Percentiles rank a stretch among this genome's conserved stretches.
Conservation (phyloP, 1,284 basidiomycete genomes). For the Irpex sp. region DNA sequence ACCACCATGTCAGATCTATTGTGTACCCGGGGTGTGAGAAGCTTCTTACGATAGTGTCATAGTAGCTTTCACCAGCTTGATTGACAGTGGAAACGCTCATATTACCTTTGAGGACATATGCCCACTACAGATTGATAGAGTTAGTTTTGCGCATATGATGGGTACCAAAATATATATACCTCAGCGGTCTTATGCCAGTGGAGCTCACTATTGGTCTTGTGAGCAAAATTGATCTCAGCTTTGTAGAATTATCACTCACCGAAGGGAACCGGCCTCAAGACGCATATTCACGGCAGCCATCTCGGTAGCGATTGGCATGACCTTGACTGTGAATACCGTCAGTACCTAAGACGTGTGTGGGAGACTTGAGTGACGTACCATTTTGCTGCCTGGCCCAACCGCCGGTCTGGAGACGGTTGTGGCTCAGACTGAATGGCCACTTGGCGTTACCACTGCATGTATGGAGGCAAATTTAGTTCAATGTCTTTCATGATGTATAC, state of each 20-base stretch:
- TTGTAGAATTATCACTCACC: conserved; percentile 33
- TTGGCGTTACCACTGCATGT: conserved; percentile 52
- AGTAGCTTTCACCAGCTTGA: conserved; percentile 56
- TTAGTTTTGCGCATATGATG: background rate
- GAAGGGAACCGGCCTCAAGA: conserved; percentile 58
- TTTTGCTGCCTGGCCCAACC: conserved; percentile 76
- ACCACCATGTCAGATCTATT: conserved; percentile 3
- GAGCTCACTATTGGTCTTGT: conserved; percentile 45
- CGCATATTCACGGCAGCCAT: conserved; percentile 74
- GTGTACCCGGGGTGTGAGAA: background rate
- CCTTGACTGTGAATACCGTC: conserved; percentile 35
- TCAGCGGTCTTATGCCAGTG: conserved; percentile 74
- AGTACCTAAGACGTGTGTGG: background rate
- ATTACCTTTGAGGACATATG: conserved; percentile 54
- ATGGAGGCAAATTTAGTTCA: too few relatives aligned
- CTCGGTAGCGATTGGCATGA: conserved; percentile 59
- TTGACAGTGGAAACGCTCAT: conserved; percentile 51
- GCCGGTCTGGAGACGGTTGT: conserved; percentile 66
- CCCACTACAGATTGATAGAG: conserved; percentile 43
- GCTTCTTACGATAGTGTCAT: conserved; percentile 42
- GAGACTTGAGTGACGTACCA: conserved; percentile 28
- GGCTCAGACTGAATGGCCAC: conserved; percentile 69
- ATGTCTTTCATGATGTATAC: too few relatives aligned
- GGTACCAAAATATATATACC: conserved; percentile 28
- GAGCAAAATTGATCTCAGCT: background rate